Base-by-base conservation (phyloP, 2,329 filamentous ascomycete species). In the Exserohilum turcica region DNA sequence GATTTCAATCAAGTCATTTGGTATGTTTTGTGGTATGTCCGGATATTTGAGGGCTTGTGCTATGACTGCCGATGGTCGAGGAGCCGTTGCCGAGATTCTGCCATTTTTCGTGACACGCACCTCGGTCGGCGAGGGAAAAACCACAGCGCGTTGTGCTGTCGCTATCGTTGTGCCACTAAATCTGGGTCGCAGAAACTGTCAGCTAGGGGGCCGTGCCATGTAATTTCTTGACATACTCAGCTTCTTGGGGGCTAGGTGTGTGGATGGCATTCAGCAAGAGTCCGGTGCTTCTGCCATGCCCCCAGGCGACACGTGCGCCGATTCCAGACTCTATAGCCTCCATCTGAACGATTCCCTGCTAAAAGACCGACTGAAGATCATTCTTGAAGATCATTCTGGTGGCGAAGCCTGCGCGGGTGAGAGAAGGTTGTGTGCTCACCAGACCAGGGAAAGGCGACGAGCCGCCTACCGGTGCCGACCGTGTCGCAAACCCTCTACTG, bases 191-290 rank as follows among this genome's bases (percentile, higher is more conserved):
- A 29, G n/a, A 28, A 46, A 18, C 15, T 12, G 16, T 51, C 33
- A 51, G 52, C 18, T 37, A 16, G 15, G n/a, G 18, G 15, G n/a
- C 8, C 38, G 13, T 13, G 19, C 29, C 3, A 37, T 36, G 35
- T 10, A 13, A 15, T 28, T 13, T 43, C 8, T 31, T 36, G 8
- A 45, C 36, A 37, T 46, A 54, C 52, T 18, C 47, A 37, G 40
- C 36, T 10, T 45, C 15, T 8, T 40, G n/a, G 4, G 35, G 45
- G 24, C 32, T 53, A n/a, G 39, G 24, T 4, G 13, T 32, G 15
- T 21, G 32, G 15, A 48, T 27, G 19, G 50, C 31, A 28, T 48
- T 15, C n/a, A 43, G 38, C 16, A 48, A 33, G 15, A 48, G 13
- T 8, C 24, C 37, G 8, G 35, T 29, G 27, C 19, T 47, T 15